These are phyloP conservation scores for Rosa hybrid DNA, from an alignment of 331 rosid genomes.

Conservation along the genomic window DNA sequence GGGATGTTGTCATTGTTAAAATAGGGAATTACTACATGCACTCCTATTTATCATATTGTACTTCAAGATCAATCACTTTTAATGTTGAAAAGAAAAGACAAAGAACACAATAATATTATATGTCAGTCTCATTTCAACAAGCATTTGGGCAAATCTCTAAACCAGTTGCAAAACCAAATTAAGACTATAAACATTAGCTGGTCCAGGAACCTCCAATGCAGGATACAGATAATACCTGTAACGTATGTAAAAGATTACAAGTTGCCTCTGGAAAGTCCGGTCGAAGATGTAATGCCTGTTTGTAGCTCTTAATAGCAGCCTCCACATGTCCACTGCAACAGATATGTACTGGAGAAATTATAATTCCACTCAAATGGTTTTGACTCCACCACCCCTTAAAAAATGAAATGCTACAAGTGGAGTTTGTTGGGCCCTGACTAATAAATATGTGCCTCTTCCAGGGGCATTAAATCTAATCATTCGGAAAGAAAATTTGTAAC, in stretches of 20 bases:
- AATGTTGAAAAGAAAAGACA: neutral
- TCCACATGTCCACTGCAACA: conserved; percentile 90
- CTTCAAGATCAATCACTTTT: neutral
- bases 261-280: conserved; percentile 98
- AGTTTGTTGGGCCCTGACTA: neutral
- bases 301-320: conserved; percentile 87
- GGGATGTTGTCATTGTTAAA: neutral
- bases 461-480: neutral
- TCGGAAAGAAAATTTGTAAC: neutral
- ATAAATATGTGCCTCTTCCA: neutral
- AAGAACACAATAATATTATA: neutral
- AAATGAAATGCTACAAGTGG: neutral
- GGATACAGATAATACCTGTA: conserved; percentile 58
- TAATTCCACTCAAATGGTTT: neutral
- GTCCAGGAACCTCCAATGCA: neutral
- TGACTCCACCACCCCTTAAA: neutral
- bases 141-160: neutral
- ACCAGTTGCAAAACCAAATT: neutral
- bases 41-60: neutral
- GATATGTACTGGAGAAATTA: neutral
- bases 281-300: conserved; percentile 79
- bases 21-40: neutral
- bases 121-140: neutral
- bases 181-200: neutral
- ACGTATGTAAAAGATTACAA: conserved; percentile 94